These are phyloP conservation scores for Steccherinum ochraceum DNA, from an alignment of 768 basidiomycete species.

Conservation along the genomic window DNA sequence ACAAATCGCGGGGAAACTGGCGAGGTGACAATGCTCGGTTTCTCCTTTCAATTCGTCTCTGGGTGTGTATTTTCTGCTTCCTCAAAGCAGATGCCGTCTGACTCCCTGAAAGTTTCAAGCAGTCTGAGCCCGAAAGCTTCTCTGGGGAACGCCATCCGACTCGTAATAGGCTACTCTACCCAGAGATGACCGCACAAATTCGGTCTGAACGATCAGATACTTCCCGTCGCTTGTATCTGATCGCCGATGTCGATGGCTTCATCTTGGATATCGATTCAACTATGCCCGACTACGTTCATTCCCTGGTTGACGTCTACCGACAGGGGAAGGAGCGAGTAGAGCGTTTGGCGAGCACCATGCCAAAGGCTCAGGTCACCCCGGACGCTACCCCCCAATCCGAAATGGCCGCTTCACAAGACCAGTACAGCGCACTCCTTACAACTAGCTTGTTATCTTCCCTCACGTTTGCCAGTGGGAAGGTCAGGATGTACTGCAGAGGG, in stretches of 20 bases:
- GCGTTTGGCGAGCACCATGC: conserved; percentile 49
- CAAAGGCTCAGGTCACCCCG: conserved; percentile 33
- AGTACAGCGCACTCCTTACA: conserved; percentile 37
- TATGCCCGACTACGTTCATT: conserved; percentile 72
- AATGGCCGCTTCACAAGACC: conserved; percentile 3
- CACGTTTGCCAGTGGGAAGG: conserved; percentile 79
- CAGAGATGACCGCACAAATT: conserved; percentile 73
- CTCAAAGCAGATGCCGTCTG: background rate
- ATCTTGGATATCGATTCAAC: conserved; percentile 77
- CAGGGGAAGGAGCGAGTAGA: conserved; percentile 76
- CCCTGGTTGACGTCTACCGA: conserved; percentile 80
- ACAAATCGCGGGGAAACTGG: conserved; percentile 76
- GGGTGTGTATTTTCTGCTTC: conserved; percentile 34
- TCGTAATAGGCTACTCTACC: conserved; percentile 69
- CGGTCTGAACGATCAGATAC: conserved; percentile 44
- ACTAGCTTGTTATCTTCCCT: conserved; percentile 62
- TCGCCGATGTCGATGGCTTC: conserved; percentile 77
- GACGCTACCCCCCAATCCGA: conserved; percentile 16
- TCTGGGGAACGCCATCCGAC: conserved; percentile 59
- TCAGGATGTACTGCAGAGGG: conserved; percentile 57
- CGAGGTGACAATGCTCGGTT: conserved; percentile 58
- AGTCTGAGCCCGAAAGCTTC: conserved; percentile 66
- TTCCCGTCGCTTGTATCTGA: conserved; percentile 51
- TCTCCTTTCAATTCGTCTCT: conserved; percentile 84
- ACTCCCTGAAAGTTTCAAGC: conserved; percentile 65